A percentile compares a stretch with the other conserved stretches of the same genome.
Evolutionary conservation across 2,329 filamentous ascomycete genomes (phyloP).

Genomic region (Zelopaecilomyces penicillatus): DNA sequence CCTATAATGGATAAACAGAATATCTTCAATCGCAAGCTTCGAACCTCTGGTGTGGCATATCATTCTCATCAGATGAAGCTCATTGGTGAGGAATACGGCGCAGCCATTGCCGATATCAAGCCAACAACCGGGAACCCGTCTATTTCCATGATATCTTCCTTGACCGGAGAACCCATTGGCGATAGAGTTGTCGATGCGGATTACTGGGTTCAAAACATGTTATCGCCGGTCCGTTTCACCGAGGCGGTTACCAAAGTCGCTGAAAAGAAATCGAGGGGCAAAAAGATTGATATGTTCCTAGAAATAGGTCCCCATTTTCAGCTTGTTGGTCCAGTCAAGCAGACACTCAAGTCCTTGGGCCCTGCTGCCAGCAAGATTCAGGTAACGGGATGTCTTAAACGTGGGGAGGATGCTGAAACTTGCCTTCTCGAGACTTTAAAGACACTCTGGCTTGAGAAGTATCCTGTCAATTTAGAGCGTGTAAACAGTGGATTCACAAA

Average conservation of each 20-base stretch:
- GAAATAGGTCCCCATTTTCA: not conserved
- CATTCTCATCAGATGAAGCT: not conserved
- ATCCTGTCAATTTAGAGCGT: not conserved
- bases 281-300: not conserved
- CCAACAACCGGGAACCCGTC: not conserved
- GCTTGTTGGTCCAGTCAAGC: not conserved
- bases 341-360: not conserved
- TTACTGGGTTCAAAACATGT: slow-evolving; percentile 13
- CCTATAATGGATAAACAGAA: not conserved
- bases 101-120: not conserved
- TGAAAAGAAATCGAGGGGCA: not conserved
- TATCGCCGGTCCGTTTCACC: slow-evolving; percentile 14
- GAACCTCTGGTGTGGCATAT: not conserved
- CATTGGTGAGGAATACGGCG: not conserved
- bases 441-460: not conserved
- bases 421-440: not conserved
- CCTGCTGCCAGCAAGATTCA: not conserved
- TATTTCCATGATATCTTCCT: slow-evolving; percentile 4
- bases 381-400: not conserved
- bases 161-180: not conserved
- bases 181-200: not conserved
- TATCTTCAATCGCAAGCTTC: not conserved
- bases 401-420: not conserved
- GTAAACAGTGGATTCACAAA: not conserved
- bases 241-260: slow-evolving; percentile 3